Percentiles rank a stretch among this genome's conserved stretches.
phyloP scores from a whole-genome alignment of 2,329 filamentous ascomycete genomes.

The Colletotrichum higginsianum region DNA sequence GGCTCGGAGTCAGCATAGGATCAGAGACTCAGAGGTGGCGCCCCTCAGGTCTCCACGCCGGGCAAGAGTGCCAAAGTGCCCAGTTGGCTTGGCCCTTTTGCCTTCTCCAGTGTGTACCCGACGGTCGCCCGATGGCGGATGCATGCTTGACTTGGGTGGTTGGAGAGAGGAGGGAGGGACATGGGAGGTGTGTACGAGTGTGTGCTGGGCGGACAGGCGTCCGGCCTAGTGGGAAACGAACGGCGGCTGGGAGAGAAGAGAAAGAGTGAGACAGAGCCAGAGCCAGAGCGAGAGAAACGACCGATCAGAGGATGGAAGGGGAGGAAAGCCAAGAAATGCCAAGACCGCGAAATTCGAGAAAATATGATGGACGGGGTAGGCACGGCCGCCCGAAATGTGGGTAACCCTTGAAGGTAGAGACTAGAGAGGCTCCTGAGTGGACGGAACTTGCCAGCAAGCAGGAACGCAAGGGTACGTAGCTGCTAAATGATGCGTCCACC shows the following conservation, averaged over 20 bases:
- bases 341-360: conserved; percentile 37
- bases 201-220: neutral
- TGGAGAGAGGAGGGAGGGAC: too few relatives aligned
- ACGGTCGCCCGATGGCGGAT: neutral
- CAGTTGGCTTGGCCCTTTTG: conserved; percentile 1
- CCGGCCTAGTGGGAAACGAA: neutral
- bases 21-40: conserved; percentile 4
- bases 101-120: neutral
- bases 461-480: conserved; percentile 2
- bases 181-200: neutral
- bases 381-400: conserved; percentile 29
- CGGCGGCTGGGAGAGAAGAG: neutral
- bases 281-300: conserved; percentile 13
- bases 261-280: too few relatives aligned
- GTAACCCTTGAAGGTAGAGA: neutral
- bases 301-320: conserved; percentile 36
- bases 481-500: neutral
- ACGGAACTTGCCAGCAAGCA: neutral
- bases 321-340: conserved; percentile 38
- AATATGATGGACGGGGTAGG: conserved; percentile 27
- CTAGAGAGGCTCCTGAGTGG: conserved; percentile 10
- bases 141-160: neutral
- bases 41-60: conserved; percentile 1
- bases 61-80: neutral
- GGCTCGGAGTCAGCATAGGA: conserved; percentile 2